A percentile compares a stretch with the other conserved stretches of the same genome.
Conservation (phyloP, 345 rosid species). For the Citrus inodora region DNA sequence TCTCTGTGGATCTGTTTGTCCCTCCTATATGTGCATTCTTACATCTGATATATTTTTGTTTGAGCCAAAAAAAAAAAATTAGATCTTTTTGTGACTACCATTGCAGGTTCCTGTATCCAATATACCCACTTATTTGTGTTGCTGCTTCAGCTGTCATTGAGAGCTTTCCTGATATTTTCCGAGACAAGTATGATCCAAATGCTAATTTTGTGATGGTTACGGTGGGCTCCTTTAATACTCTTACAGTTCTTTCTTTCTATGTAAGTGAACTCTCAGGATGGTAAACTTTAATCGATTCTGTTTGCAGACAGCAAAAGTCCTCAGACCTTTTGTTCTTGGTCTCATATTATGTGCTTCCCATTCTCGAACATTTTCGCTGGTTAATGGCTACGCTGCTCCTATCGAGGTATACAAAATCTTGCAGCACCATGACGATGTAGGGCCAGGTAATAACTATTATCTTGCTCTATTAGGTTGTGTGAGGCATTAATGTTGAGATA, state of each 20-base stretch:
- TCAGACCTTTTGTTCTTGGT: slow-evolving; percentile 71
- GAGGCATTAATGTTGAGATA: not conserved
- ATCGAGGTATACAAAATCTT: slow-evolving; percentile 76
- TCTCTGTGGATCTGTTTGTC: too few species aligned
- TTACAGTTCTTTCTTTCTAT: not conserved
- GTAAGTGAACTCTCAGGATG: not conserved
- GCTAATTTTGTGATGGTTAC: slow-evolving; percentile 50
- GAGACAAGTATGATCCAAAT: slow-evolving; percentile 47
- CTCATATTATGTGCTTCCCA: slow-evolving; percentile 84
- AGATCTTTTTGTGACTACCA: slow-evolving; percentile 10
- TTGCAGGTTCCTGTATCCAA: slow-evolving; percentile 89
- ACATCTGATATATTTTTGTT: too few species aligned
- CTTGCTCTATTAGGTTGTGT: not conserved
- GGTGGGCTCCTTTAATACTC: slow-evolving; percentile 33
- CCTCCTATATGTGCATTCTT: too few species aligned
- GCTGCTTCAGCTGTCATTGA: slow-evolving; percentile 97
- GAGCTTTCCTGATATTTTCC: slow-evolving; percentile 89
- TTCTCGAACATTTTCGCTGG: slow-evolving; percentile 79
- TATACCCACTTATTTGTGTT: slow-evolving; percentile 90
- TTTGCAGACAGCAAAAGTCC: slow-evolving; percentile 68
- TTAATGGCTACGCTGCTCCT: slow-evolving; percentile 87
- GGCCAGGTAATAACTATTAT: slow-evolving; percentile 40
- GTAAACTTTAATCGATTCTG: not conserved
- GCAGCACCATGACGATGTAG: slow-evolving; percentile 88
- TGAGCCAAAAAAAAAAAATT: not conserved